phyloP scores from a whole-genome alignment of 495 filamentous ascomycete species.

The Amorphotheca resinae region DNA sequence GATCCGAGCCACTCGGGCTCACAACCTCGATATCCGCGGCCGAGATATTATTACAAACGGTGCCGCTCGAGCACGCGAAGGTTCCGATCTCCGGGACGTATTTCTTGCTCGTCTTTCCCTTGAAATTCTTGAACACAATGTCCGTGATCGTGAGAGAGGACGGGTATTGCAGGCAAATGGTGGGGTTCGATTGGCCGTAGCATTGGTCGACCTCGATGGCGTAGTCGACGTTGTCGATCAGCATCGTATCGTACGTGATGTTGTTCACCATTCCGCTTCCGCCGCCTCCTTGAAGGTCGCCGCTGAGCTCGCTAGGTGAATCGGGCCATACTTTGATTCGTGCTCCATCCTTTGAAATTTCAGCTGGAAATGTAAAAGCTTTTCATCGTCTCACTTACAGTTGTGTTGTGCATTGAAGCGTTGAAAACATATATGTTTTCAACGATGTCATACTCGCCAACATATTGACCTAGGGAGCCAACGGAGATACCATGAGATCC shows the following conservation, averaged over 20 bases:
- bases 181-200: conserved; percentile 50
- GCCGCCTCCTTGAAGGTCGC: conserved; percentile 49
- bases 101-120: conserved; percentile 40
- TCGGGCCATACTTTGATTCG: conserved; percentile 65
- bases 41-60: conserved; percentile 41
- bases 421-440: conserved; percentile 54
- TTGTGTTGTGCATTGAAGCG: conserved; percentile 52
- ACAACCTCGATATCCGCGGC: conserved; percentile 36
- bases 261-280: conserved; percentile 35
- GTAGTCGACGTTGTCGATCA: conserved; percentile 47
- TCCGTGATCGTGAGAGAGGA: conserved; percentile 44
- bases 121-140: conserved; percentile 39
- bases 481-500: conserved; percentile 66
- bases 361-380: conserved; percentile 4
- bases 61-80: conserved; percentile 43
- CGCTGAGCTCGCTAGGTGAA: conserved; percentile 32
- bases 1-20: conserved; percentile 35
- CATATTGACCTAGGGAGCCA: conserved; percentile 56
- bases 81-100: conserved; percentile 38
- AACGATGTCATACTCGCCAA: conserved; percentile 50
- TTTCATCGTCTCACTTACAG: conserved; percentile 13
- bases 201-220: conserved; percentile 55
- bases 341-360: conserved; percentile 36
- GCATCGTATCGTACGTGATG: conserved; percentile 44
- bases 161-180: conserved; percentile 47